Evolutionary conservation across 2,329 filamentous ascomycete genomes (phyloP).

Genomic region (Alternaria sp.): DNA sequence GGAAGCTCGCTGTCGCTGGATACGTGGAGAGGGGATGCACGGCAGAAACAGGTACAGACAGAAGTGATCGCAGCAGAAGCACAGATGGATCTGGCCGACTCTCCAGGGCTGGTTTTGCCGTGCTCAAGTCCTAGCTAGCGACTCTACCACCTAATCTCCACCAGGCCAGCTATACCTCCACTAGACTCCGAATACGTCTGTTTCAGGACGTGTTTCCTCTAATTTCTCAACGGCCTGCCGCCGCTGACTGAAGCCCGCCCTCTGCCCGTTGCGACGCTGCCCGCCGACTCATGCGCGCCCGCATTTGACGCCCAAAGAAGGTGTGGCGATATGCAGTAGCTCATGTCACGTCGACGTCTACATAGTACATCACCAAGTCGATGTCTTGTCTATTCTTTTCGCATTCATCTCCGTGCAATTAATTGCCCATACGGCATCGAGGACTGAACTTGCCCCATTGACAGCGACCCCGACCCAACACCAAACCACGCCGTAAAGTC

Average conservation of each 20-base stretch:
- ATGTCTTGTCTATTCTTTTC: neutral
- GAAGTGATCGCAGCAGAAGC: neutral
- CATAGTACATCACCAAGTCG: neutral
- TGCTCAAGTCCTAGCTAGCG: neutral
- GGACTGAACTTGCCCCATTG: neutral
- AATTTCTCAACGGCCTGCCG: conserved; percentile 12
- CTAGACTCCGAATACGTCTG: neutral
- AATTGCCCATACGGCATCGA: neutral
- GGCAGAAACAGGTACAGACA: neutral
- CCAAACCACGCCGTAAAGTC: neutral
- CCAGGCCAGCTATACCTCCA: conserved; percentile 4
- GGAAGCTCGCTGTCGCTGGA: neutral
- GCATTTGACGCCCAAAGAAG: conserved; percentile 9
- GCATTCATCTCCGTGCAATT: neutral
- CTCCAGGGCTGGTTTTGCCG: neutral
- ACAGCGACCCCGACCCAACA: neutral
- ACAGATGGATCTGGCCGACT: neutral
- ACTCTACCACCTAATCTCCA: neutral
- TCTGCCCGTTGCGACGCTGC: neutral
- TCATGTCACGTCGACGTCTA: neutral
- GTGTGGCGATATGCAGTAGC: conserved; percentile 6
- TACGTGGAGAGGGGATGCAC: neutral
- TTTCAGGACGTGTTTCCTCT: conserved; percentile 10
- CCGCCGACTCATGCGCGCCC: conserved; percentile 14
- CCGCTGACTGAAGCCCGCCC: neutral